phyloP scores from a whole-genome alignment of 2,329 filamentous ascomycete species.

The Fusarium miscanthi region DNA sequence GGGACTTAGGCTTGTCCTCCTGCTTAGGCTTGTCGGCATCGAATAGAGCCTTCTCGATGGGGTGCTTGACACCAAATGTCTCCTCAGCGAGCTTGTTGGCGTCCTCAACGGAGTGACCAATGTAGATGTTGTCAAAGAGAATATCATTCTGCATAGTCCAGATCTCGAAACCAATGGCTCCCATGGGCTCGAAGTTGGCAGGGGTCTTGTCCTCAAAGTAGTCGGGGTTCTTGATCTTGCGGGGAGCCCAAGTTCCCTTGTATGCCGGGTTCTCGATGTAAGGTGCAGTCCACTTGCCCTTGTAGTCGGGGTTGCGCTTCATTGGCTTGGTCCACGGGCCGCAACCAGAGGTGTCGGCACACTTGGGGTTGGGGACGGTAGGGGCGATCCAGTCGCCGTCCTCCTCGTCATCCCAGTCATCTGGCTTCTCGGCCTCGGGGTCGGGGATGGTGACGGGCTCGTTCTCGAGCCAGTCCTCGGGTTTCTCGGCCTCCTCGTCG shows the following conservation, averaged over 20 bases:
- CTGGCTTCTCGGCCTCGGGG: conserved; percentile 95
- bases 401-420: conserved; percentile 99
- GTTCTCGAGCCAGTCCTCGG: conserved; percentile 94
- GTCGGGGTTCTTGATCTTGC: conserved; percentile 96
- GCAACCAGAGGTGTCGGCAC: conserved; percentile 90
- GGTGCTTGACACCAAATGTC: conserved; percentile 90
- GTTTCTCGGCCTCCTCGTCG: conserved; percentile 90
- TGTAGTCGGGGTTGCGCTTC: conserved; percentile 96
- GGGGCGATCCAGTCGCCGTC: conserved; percentile 97
- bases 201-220: conserved; percentile 98
- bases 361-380: conserved; percentile 95
- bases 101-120: conserved; percentile 95
- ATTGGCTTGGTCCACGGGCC: conserved; percentile 91
- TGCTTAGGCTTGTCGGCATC: conserved; percentile 83
- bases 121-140: conserved; percentile 99
- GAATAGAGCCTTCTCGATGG: conserved; percentile 83
- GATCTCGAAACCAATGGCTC: conserved; percentile 98
- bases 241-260: conserved; percentile 94
- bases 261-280: conserved; percentile 97
- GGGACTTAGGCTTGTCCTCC: conserved; percentile 72
- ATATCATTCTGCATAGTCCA: conserved; percentile 99
- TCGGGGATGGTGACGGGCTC: conserved; percentile 87
- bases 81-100: conserved; percentile 89
- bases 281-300: conserved; percentile 97
- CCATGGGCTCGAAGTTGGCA: conserved; percentile 97